Base-by-base conservation (phyloP, 805 yeast species). In the Wickerhamomyces queroliae region DNA sequence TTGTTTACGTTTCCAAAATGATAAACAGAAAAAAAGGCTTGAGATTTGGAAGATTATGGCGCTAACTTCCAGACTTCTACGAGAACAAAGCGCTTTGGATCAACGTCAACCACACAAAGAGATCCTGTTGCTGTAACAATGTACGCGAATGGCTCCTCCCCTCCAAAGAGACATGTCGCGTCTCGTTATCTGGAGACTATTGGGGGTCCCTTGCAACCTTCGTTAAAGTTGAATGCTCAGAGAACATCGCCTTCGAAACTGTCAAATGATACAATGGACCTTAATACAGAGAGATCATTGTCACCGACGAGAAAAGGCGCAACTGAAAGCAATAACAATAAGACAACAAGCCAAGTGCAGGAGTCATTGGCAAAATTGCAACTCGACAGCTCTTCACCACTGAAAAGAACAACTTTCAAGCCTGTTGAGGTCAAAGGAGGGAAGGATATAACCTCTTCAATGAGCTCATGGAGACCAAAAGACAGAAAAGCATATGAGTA, bases 401-500 rank as follows among this genome's bases (percentile, higher is more conserved):
- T 53, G 36, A 52, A 52, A 33, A 43, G 52, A 35, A 35, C 48
- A 7, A 27, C 46, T 6, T 28, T 28, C 7, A 32, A 25, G 7
- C 27, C 41, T 19, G 4, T 35, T 7, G 20, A 36, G 3, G 3
- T 22, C 5, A 12, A 18, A 6, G 18, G 31, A 11, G 13, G 18
- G n/a, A 17, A n/a, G n/a, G n/a, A n/a, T n/a, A n/a, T n/a, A n/a
- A n/a, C n/a, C n/a, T n/a, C n/a, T n/a, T n/a, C n/a, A n/a, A n/a
- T n/a, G n/a, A n/a, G n/a, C n/a, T n/a, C n/a, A n/a, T n/a, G n/a
- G n/a, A n/a, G n/a, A n/a, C n/a, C n/a, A n/a, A 16, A 44, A 46
- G 48, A 41, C 45, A n/a, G 50, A n/a, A 63, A 73, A 45, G 80
- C 80, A 6, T 85, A 86, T 55, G 93, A 85, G 56, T 86, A 86